Base-by-base conservation (phyloP, 2,329 filamentous ascomycete genomes). In the Sporothrix pseudoabietina region DNA sequence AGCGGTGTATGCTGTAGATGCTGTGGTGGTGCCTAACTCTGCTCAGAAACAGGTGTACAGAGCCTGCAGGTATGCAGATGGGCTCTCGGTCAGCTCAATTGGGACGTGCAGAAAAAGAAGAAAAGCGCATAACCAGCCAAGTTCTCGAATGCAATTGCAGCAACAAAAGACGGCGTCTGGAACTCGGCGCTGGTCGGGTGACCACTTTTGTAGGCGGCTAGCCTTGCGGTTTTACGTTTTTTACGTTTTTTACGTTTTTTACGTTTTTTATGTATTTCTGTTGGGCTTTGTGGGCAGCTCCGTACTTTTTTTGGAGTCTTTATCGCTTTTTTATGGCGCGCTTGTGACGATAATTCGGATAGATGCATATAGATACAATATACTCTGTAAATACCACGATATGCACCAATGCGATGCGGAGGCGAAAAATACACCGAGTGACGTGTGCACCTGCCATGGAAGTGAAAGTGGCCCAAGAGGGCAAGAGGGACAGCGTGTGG, bases 271-370 rank as follows among this genome's bases (percentile, higher is more conserved):
- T 12, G 44, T 49, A 6, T 16, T 16, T 49, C 12, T 49, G 44
- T 19, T 49, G 12, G 4, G 55, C 32, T 41, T 70, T 61, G 41
- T 70, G 39, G 9, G 12, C 14, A 47, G 47, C n/a, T 35, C 69
- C 30, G 57, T 41, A 16, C 44, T 49, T 30, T 69, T 69, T 69
- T 32, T 52, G 52, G n/a, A 4, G 14, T 49, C 19, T 69, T 35
- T 69, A n/a, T 52, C 39, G 39, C 39, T 26, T 30, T 30, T 55
- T 44, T 57, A 39, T 44, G 26, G 32, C 35, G 41, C 52, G 57
- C 72, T 59, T 73, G 66, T 66, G 72, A 73, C 49, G 49, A 71
- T 73, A 68, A 35, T 57, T 16, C 30, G 47, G 59, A n/a, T 73
- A 73, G 59, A 49, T 73, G 32, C 72, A 73, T 73, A 73, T 44